Base-by-base conservation (phyloP, 768 basidiomycete species). In the Podaxis sp. region DNA sequence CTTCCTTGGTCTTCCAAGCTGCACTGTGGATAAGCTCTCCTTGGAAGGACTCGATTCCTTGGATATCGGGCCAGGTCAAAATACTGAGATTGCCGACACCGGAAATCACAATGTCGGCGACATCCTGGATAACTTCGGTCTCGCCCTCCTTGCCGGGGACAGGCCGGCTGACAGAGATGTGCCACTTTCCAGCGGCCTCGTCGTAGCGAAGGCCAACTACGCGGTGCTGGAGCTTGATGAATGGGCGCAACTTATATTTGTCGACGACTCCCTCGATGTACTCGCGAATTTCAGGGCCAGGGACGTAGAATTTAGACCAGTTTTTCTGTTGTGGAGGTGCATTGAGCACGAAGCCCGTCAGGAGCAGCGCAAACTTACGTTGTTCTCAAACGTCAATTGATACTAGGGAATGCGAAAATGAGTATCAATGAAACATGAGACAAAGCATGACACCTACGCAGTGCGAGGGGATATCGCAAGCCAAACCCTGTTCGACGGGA, bases 31-130 rank as follows among this genome's bases (percentile, higher is more conserved):
- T 72, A 13, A 88, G 70, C 55, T 74, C 77, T 3, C 89, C 89
- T 63, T 80, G 74, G 72, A 86, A 90, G 7, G 71, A 74, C 15
- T 83, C 72, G 29, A 89, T 69, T 3, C 87, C 88, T 8, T 75
- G 70, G 49, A 90, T 87, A 49, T 86, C 80, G 2, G 89, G 89
- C 89, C 87, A 89, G 27, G 79, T 75, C 86, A 86, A 89, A 6
- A 83, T 72, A 54, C 82, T 85, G 50, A 87, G 69, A 11, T 65
- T 65, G 3, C 86, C 86, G 19, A 82, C 70, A n/a, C 79, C 82
- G 13, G 80, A 81, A 55, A 90, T 78, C 38, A 89, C 75, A 0
- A 88, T 74, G 63, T 89, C 86, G 1, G 80, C 82, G 0, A 69
- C 75, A 64, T 87, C 86, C 25, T 82, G 80, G 47, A 85, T 76